Percentiles rank a stretch among this genome's conserved stretches.
These are phyloP conservation scores for Phytophthora agathidicida DNA, from an alignment of 352 stramenopile genomes.

Conservation along the genomic window DNA sequence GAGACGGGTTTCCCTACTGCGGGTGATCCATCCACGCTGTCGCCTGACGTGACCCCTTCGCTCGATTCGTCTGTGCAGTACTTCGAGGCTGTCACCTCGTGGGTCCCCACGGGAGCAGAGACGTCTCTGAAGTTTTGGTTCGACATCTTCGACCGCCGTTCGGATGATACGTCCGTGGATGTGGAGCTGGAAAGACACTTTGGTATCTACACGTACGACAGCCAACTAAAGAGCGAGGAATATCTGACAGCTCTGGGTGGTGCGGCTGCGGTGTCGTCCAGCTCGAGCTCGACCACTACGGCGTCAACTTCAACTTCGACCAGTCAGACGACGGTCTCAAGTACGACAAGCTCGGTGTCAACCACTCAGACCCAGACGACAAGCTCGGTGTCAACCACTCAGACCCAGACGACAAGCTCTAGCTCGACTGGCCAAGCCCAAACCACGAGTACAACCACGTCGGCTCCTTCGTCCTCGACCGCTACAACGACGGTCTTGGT, in stretches of 20 bases:
- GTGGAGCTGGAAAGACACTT: constrained; percentile 60
- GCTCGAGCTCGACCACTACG: constrained; percentile 17
- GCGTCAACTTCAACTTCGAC: constrained; percentile 10
- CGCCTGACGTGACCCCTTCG: constrained; percentile 43
- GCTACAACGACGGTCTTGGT: no score
- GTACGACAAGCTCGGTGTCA: background rate
- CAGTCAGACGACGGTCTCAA: constrained; percentile 1
- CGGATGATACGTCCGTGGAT: constrained; percentile 45
- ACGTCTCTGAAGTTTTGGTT: constrained; percentile 64
- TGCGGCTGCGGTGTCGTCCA: constrained; percentile 19
- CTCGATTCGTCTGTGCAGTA: constrained; percentile 38
- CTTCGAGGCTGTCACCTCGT: constrained; percentile 29
- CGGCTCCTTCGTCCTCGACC: no score
- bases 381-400: background rate
- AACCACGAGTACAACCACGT: background rate
- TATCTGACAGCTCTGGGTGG: constrained; percentile 28
- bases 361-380: constrained; percentile 6
- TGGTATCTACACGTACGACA: constrained; percentile 57
- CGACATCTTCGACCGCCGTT: constrained; percentile 57
- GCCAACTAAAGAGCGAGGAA: constrained; percentile 44
- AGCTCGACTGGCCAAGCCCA: no score
- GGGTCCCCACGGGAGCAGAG: constrained; percentile 27
- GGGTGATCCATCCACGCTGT: constrained; percentile 37
- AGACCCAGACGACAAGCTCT: background rate
- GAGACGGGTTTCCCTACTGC: constrained; percentile 67